These are phyloP conservation scores for Elongisporangium undulatum DNA, from an alignment of 352 stramenopile species.

Conservation along the genomic window DNA sequence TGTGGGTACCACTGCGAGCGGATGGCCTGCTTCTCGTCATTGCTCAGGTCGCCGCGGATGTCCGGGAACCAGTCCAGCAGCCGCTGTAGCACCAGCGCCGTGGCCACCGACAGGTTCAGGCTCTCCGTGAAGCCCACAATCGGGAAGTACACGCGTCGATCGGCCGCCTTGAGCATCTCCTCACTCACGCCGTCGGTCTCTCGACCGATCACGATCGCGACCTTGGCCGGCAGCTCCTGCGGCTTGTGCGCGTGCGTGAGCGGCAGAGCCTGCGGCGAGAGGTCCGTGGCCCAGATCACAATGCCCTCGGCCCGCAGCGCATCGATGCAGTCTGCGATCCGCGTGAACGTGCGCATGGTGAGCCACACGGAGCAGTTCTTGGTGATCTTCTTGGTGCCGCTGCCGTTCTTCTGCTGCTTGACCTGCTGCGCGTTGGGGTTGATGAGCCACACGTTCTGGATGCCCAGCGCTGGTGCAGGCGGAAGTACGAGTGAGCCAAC, in stretches of 20 bases:
- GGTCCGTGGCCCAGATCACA: conserved; percentile 90
- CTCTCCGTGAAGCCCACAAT: conserved; percentile 93
- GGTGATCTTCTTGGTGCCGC: conserved; percentile 67
- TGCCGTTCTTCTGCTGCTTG: conserved; percentile 55
- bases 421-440: conserved; percentile 56
- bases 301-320: conserved; percentile 53
- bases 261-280: conserved; percentile 69
- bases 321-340: conserved; percentile 76
- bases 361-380: conserved; percentile 85
- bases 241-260: conserved; percentile 37
- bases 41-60: conserved; percentile 48
- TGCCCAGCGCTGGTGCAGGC: conserved; percentile 60
- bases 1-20: conserved; percentile 57
- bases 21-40: conserved; percentile 41
- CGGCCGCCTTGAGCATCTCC: conserved; percentile 85
- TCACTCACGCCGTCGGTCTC: conserved; percentile 89
- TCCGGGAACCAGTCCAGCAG: conserved; percentile 75
- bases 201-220: conserved; percentile 92
- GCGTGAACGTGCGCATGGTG: conserved; percentile 79
- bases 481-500: conserved; percentile 7
- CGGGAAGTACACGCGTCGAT: conserved; percentile 91
- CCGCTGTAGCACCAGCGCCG: conserved; percentile 89
- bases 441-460: conserved; percentile 90
- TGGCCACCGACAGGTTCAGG: conserved; percentile 91
- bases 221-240: conserved; percentile 65